Evolutionary conservation across 2,329 filamentous ascomycete genomes (phyloP), one percentile per base, ranked within the genome.

Genomic region (Ophiostoma pallidulum): DNA sequence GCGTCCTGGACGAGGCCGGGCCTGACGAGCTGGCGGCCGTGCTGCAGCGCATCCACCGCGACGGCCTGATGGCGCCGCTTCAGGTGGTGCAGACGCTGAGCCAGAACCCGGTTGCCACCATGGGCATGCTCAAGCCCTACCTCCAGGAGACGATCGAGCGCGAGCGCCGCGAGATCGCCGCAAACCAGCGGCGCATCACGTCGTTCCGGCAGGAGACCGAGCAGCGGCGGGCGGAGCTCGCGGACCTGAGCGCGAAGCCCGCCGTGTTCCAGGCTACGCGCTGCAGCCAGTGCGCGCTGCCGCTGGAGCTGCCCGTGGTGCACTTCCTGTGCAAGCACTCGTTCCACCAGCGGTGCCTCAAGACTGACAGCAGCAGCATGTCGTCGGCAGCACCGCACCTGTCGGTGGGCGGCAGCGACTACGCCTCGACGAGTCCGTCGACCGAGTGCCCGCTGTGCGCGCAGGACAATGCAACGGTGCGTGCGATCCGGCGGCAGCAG

Each of bases 241-340:
- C 77, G 1, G 84, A 90, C 41, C 74, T 98, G 0, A 77, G 76
- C 8, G 75, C 75, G 8, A 91, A 94, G 60, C 90, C 92, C 0
- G 81, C 83, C 18, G 85, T 94, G 1, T 97, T 98, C 72, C 87
- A 94, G 62, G 82, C 89, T 0, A 90, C 89, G 29, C 78, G 92
- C 44, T 98, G 92, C 63, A 82, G 84, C 24, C 82, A 85, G 44
- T 98, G 92, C 62, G 80, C 80, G 14, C 77, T 80, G 32, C 74
- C 78, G 22, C 73, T 97, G 16, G 90, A 96, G 55, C 71, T 97
- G 12, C 92, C 92, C 0, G 86, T 83, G 0, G 90, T 98, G 41
- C 92, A 98, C 62, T 98, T 98, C 63, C 67, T 98, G 53, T 98
- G 92, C 70, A 95, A 94, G 64, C 92, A 98, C 64, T 90, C 84